Evolutionary conservation across 1,284 basidiomycete species (phyloP).

Genomic region (Ceratobasidium sp.): DNA sequence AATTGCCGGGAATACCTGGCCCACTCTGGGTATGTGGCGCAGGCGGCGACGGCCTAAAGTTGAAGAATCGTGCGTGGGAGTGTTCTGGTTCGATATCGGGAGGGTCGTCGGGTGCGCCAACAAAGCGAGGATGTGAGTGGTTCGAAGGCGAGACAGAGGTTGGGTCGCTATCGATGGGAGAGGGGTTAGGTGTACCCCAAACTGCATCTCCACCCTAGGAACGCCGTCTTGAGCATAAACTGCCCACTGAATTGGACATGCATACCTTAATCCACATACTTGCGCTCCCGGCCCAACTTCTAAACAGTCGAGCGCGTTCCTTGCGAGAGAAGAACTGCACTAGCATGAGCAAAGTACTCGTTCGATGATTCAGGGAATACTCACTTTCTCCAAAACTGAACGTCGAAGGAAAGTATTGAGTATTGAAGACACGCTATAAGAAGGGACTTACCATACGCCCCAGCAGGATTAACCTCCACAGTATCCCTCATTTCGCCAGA

Average conservation of each 20-base stretch:
- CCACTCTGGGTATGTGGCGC: slow-evolving; percentile 46
- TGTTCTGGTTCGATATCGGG: slow-evolving; percentile 64
- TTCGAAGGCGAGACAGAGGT: too few relatives aligned
- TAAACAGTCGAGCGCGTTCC: slow-evolving; percentile 92
- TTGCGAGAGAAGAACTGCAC: slow-evolving; percentile 83
- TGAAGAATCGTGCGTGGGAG: slow-evolving; percentile 85
- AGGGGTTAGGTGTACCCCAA: slow-evolving; percentile 78
- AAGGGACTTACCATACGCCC: slow-evolving; percentile 73
- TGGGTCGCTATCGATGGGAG: slow-evolving; percentile 52
- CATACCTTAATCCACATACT: slow-evolving; percentile 91
- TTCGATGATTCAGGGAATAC: background rate
- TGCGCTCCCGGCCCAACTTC: slow-evolving; percentile 94
- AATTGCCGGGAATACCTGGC: slow-evolving; percentile 65
- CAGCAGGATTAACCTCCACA: slow-evolving; percentile 90
- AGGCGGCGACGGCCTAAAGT: slow-evolving; percentile 70
- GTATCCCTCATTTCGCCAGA: slow-evolving; percentile 97
- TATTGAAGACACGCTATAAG: background rate
- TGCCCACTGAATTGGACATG: background rate
- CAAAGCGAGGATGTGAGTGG: slow-evolving; percentile 11
- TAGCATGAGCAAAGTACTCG: slow-evolving; percentile 46
- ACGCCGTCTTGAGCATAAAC: slow-evolving; percentile 18
- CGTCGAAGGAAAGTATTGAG: background rate
- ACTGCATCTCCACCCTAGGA: slow-evolving; percentile 82
- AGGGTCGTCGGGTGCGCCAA: slow-evolving; percentile 80
- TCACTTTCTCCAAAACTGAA: slow-evolving; percentile 73